phyloP scores from a whole-genome alignment of 352 stramenopile species.

The Globisporangium apiculatum region DNA sequence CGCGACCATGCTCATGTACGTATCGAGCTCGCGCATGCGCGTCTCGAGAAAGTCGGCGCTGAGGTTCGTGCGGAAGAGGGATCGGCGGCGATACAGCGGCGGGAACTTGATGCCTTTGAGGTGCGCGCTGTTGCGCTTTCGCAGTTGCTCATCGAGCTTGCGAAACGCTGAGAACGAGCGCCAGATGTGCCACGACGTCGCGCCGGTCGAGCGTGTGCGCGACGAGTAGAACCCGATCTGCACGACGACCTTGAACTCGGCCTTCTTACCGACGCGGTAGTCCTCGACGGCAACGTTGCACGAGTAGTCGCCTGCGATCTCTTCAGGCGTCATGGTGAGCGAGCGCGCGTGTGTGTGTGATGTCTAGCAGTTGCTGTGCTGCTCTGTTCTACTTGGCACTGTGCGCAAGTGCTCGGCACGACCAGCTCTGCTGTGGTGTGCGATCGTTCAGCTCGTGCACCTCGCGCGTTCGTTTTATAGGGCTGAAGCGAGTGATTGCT shows the following conservation, averaged over 20 bases:
- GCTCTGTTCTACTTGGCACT: not conserved
- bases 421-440: not conserved
- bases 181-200: slow-evolving; percentile 81
- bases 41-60: slow-evolving; percentile 57
- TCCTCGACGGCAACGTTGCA: slow-evolving; percentile 57
- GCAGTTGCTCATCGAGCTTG: slow-evolving; percentile 75
- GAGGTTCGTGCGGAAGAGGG: slow-evolving; percentile 61
- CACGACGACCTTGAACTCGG: slow-evolving; percentile 77
- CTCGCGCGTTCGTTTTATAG: no score
- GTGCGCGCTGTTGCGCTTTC: slow-evolving; percentile 58
- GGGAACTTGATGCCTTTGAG: slow-evolving; percentile 85
- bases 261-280: slow-evolving; percentile 72
- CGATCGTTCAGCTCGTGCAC: not conserved
- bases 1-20: slow-evolving; percentile 59
- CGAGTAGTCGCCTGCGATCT: slow-evolving; percentile 75
- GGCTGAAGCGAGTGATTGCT: no score
- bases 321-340: slow-evolving; percentile 55
- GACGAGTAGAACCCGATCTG: slow-evolving; percentile 70
- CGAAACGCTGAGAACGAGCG: slow-evolving; percentile 73
- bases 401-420: not conserved
- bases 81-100: slow-evolving; percentile 56
- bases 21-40: slow-evolving; percentile 65
- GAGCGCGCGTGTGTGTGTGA: not conserved
- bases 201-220: slow-evolving; percentile 48
- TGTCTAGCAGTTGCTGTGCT: not conserved